Evolutionary conservation across 352 stramenopile genomes (phyloP).

Genomic region (Hyphochytrium catenoides): DNA sequence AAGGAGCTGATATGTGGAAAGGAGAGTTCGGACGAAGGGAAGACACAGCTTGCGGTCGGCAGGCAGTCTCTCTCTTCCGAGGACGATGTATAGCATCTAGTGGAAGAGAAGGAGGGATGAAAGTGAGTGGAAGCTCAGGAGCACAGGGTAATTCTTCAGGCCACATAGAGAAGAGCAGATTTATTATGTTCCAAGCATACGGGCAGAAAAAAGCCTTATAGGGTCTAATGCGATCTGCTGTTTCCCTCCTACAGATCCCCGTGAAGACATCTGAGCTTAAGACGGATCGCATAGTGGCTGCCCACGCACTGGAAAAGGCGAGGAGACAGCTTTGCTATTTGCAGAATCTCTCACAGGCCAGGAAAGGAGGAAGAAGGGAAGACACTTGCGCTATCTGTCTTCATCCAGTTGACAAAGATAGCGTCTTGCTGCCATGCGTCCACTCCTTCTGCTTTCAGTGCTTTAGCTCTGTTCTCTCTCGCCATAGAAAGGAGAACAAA

Average conservation of each 20-base stretch:
- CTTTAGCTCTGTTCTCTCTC: conserved; percentile 16
- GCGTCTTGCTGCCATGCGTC: conserved; percentile 50
- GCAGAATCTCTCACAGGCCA: conserved; percentile 17
- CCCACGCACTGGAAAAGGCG: conserved; percentile 20
- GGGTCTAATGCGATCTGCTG: conserved; percentile 5
- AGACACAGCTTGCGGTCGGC: too few species aligned
- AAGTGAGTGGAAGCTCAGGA: too few species aligned
- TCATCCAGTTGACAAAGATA: conserved; percentile 24
- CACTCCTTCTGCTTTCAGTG: conserved; percentile 46
- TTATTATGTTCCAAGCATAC: too few species aligned
- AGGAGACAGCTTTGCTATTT: conserved; percentile 32
- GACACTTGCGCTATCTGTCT: conserved; percentile 48
- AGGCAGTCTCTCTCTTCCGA: too few species aligned
- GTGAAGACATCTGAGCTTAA: conserved; percentile 17
- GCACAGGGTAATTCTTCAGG: too few species aligned
- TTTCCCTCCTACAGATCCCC: conserved; percentile 13
- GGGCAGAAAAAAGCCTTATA: too few species aligned
- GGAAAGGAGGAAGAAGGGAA: conserved; percentile 2
- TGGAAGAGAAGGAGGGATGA: too few species aligned
- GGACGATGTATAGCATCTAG: too few species aligned
- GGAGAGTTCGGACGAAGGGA: too few species aligned
- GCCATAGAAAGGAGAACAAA: too few species aligned
- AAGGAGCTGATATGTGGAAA: conserved; percentile 21
- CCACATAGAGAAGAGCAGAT: too few species aligned
- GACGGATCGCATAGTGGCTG: conserved; percentile 16